Percentiles rank a stretch among this genome's conserved stretches.
These are phyloP conservation scores for Claviceps sp. DNA, from an alignment of 2,329 filamentous ascomycete species.

Conservation along the genomic window DNA sequence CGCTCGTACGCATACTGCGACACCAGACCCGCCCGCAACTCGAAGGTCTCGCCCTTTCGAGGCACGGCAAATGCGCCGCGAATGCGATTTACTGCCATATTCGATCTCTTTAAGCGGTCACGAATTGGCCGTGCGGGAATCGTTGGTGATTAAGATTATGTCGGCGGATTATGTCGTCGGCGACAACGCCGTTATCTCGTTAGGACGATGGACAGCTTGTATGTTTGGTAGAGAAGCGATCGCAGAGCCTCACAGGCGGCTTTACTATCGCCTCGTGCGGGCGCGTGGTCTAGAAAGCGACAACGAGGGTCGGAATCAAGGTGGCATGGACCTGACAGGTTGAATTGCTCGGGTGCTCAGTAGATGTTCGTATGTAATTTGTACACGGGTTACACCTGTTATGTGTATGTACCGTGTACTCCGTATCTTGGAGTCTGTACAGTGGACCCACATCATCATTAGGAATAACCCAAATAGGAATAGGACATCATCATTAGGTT, in stretches of 20 bases:
- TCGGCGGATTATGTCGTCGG: background rate
- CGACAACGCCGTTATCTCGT: background rate
- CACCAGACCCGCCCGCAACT: slow-evolving; percentile 85
- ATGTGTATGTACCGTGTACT: too few species aligned
- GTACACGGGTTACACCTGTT: too few species aligned
- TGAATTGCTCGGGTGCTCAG: background rate
- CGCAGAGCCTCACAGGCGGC: background rate
- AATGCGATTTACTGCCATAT: slow-evolving; percentile 93
- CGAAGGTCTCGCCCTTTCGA: slow-evolving; percentile 94
- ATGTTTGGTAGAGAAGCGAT: background rate
- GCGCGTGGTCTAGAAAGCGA: background rate
- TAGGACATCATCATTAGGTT: too few species aligned
- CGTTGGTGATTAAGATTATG: background rate
- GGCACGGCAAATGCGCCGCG: slow-evolving; percentile 85
- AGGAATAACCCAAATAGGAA: too few species aligned
- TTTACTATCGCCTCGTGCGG: slow-evolving; percentile 1
- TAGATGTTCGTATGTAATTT: too few species aligned
- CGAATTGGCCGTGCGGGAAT: slow-evolving; percentile 6
- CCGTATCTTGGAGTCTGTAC: too few species aligned
- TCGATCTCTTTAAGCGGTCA: slow-evolving; percentile 12
- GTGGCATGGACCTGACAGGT: background rate
- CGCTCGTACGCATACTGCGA: slow-evolving; percentile 99
- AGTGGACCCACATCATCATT: too few species aligned
- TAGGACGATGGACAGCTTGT: background rate
- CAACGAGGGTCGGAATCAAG: background rate